Conservation (phyloP, 192 early-diverging fungal species). For the Gaertneriomyces semiglobifer region DNA sequence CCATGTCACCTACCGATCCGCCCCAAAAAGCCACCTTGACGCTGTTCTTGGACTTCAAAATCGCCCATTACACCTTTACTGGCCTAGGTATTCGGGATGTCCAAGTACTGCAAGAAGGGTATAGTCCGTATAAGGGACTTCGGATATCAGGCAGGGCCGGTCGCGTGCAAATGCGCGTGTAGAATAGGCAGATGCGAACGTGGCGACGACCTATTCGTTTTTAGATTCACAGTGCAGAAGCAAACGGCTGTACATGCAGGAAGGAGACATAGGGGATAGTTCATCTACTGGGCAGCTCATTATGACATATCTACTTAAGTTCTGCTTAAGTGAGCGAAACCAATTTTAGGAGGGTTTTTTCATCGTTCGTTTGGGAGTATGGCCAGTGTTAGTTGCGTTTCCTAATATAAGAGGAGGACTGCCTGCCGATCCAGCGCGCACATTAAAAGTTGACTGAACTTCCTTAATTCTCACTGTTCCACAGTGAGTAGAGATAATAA, state of each 20-base stretch:
- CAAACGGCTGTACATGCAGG: not conserved
- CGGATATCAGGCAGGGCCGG: conserved; percentile 7
- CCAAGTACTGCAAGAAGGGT: conserved; percentile 67
- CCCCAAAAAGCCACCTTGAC: conserved; percentile 23
- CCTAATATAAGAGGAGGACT: too few relatives aligned
- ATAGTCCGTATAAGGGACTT: conserved; percentile 70
- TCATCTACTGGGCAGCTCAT: not conserved
- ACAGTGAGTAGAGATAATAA: too few relatives aligned
- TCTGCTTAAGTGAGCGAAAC: not conserved
- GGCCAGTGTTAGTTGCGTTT: too few relatives aligned
- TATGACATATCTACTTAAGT: not conserved
- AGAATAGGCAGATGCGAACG: not conserved
- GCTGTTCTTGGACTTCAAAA: conserved; percentile 63
- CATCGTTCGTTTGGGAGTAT: too few relatives aligned
- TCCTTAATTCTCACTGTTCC: too few relatives aligned
- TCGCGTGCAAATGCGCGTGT: not conserved
- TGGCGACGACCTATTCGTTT: too few relatives aligned
- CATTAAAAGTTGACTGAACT: too few relatives aligned
- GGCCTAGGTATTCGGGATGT: conserved; percentile 71
- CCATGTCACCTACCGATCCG: not conserved
- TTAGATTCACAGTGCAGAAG: not conserved
- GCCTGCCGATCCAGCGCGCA: too few relatives aligned
- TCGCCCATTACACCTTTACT: conserved; percentile 66
- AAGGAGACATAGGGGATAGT: too few relatives aligned
- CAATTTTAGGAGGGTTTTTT: too few relatives aligned